phyloP scores from a whole-genome alignment of 2,329 filamentous ascomycete species.

The Sphaceloma murrayae region DNA sequence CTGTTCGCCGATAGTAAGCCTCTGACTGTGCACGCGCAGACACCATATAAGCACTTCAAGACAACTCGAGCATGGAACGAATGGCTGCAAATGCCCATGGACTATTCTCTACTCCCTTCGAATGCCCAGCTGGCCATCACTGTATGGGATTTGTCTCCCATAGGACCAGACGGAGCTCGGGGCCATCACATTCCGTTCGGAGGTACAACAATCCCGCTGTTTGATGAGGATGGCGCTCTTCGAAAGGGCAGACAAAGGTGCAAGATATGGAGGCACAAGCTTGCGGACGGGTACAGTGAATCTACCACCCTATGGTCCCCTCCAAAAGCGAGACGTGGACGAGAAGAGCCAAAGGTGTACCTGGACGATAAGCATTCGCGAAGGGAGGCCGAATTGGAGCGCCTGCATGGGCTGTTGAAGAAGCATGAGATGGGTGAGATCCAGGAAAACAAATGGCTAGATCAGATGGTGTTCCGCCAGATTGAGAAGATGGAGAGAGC shows the following conservation, averaged over 20 bases:
- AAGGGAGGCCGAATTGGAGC: slow-evolving; percentile 63
- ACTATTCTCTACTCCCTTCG: slow-evolving; percentile 70
- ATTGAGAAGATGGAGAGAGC: slow-evolving; percentile 58
- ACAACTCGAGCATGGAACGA: slow-evolving; percentile 74
- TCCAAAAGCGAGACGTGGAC: slow-evolving; percentile 43
- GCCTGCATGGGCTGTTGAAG: slow-evolving; percentile 83
- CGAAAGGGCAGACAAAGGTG: slow-evolving; percentile 92
- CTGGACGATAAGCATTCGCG: slow-evolving; percentile 28
- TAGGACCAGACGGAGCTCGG: slow-evolving; percentile 57
- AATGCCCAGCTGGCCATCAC: slow-evolving; percentile 85
- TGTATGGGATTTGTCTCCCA: slow-evolving; percentile 84
- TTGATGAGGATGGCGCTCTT: slow-evolving; percentile 82
- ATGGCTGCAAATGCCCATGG: slow-evolving; percentile 82
- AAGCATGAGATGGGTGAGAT: slow-evolving; percentile 98
- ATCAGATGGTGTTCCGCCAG: slow-evolving; percentile 83
- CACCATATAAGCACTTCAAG: slow-evolving; percentile 84
- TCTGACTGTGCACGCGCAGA: slow-evolving; percentile 82
- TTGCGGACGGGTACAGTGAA: slow-evolving; percentile 74
- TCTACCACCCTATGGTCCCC: slow-evolving; percentile 65
- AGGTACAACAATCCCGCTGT: slow-evolving; percentile 84
- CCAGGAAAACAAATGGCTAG: slow-evolving; percentile 84
- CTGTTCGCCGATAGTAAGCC: slow-evolving; percentile 95
- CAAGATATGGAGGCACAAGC: slow-evolving; percentile 67
- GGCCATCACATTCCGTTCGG: slow-evolving; percentile 84
- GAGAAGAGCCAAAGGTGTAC: slow-evolving; percentile 53